Conservation (phyloP, 1,284 basidiomycete species). For the Phylloboletellus chloephorus region DNA sequence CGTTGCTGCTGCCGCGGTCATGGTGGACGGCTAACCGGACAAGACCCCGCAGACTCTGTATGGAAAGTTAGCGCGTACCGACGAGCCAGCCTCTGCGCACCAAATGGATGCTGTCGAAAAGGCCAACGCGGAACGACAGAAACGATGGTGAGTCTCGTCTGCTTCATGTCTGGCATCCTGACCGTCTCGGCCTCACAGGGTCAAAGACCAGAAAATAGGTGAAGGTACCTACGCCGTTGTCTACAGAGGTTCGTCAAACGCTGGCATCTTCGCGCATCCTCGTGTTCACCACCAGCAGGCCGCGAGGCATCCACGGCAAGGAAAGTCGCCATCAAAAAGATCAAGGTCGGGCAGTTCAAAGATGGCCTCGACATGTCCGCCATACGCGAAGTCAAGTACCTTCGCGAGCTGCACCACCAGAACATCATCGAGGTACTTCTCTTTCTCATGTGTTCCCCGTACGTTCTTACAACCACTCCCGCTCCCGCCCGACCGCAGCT, state of each 20-base stretch:
- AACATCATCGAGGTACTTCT: conserved; percentile 84
- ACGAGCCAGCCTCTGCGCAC: background rate
- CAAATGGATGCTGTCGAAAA: conserved; percentile 73
- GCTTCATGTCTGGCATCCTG: conserved; percentile 7
- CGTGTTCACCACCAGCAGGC: conserved; percentile 37
- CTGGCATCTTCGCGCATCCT: background rate
- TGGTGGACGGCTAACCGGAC: no score
- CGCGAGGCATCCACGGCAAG: conserved; percentile 63
- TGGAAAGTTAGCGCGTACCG: conserved; percentile 5
- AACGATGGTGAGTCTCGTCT: conserved; percentile 47
- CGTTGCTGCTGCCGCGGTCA: conserved; percentile 11
- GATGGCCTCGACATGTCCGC: conserved; percentile 99
- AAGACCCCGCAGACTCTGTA: conserved; percentile 10
- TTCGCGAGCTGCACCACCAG: conserved; percentile 89
- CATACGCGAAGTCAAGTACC: conserved; percentile 95
- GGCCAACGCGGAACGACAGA: conserved; percentile 65
- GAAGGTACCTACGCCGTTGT: conserved; percentile 98
- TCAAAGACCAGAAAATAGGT: conserved; percentile 87
- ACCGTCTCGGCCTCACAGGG: conserved; percentile 40
- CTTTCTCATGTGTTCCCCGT: background rate
- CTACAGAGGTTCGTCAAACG: conserved; percentile 67
- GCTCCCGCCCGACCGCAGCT: conserved; percentile 49
- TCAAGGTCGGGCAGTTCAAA: conserved; percentile 94
- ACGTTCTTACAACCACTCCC: background rate
- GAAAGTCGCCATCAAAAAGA: conserved; percentile 96